Base-by-base conservation (phyloP, 768 basidiomycete species). In the Rhizopogon salebrosus region DNA sequence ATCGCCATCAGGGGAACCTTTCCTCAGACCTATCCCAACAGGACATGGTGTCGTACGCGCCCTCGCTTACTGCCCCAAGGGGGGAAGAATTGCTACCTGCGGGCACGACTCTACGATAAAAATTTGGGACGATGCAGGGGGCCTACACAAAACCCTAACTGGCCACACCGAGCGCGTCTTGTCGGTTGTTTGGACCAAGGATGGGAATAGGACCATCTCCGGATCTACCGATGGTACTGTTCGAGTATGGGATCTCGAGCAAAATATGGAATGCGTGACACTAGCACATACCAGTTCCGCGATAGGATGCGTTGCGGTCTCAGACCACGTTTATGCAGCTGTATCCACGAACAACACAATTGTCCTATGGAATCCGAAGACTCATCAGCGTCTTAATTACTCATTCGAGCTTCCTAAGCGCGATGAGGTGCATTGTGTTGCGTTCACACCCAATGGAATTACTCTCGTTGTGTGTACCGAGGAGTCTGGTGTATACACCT, bases 51-150 rank as follows among this genome's bases (percentile, higher is more conserved):
- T 18, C 7, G 55, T 63, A 36, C 72, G 71, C 3, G 18, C 54
- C 11, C 39, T 64, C 4, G 54, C 60, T 8, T 61, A 61, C 55
- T 63, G 58, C 9, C 42, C 51, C 10, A 57, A 60, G 34, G 63
- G 65, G 16, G 40, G 31, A 14, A 34, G 34, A 11, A 14, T 65
- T 24, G 61, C 54, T 13, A 63, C 63, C 9, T 57, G 57, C 11
- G 59, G 60, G 9, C 36, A 43, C 11, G 65, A 66, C 49, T 41
- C 36, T 1, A 59, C 60, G 13, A 51, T 65, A 3, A 52, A 60
- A 22, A 38, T 66, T 14, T 65, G 65, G 65, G 50, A 53, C 38
- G n/a, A n/a, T n/a, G n/a, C n/a, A n/a, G n/a, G n/a, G n/a, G n/a
- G n/a, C n/a, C n/a, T n/a, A n/a, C n/a, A n/a, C 11, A 10, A n/a